Evolutionary conservation across 495 filamentous ascomycete genomes (phyloP).

Genomic region (Aspergillus bertholletiae): DNA sequence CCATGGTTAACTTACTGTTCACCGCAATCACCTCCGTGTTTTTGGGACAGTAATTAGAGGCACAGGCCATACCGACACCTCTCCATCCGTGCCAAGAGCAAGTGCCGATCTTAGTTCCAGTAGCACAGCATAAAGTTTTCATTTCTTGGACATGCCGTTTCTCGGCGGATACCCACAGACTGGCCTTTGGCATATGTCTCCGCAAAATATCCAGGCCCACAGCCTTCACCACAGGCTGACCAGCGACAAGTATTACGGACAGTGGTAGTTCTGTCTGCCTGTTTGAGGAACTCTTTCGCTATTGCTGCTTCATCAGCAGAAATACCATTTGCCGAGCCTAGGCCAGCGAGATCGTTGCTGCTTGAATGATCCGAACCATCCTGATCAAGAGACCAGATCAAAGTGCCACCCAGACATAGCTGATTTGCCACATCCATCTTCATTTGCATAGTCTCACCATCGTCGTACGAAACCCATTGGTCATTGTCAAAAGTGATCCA

Average conservation of each 20-base stretch:
- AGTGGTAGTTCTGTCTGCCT: neutral
- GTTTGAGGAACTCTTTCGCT: neutral
- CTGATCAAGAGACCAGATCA: constrained; percentile 5
- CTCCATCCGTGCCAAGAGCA: constrained; percentile 3
- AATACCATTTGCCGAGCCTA: constrained; percentile 2
- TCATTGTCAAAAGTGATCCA: neutral
- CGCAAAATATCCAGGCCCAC: neutral
- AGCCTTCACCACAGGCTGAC: neutral
- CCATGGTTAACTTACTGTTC: neutral
- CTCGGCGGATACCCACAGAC: too few relatives aligned
- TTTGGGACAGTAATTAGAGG: neutral
- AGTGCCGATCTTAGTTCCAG: constrained; percentile 2
- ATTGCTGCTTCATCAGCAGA: neutral
- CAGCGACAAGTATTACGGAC: constrained; percentile 2
- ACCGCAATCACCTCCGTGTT: constrained; percentile 1
- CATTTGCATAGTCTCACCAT: neutral
- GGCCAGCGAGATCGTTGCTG: neutral
- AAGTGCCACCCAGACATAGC: constrained; percentile 3
- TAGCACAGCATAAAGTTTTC: constrained; percentile 4
- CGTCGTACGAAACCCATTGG: constrained; percentile 8
- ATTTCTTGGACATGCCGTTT: too few relatives aligned
- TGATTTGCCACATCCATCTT: constrained; percentile 1
- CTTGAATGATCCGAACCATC: neutral
- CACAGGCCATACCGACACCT: constrained; percentile 6
- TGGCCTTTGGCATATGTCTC: constrained; percentile 2